Evolutionary conservation across 176 grass and related monocot species (phyloP), one percentile per base, ranked within the genome.

Genomic region (Oryza meridionalis): DNA sequence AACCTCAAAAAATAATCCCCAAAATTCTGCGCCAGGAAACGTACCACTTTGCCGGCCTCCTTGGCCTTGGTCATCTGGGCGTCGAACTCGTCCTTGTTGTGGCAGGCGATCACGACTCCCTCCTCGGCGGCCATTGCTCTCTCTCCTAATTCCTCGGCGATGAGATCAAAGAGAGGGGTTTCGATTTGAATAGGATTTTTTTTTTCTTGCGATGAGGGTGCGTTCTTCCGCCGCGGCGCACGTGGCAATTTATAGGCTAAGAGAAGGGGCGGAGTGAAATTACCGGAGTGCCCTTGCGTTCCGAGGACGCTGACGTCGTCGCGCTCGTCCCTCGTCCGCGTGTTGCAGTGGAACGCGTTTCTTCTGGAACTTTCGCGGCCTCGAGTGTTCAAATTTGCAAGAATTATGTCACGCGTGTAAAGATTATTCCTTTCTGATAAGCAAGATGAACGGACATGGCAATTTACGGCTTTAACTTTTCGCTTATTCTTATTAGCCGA

Each of bases 41-140:
- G 0, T 84, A 97, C 94, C 83, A 97, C 88, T 79, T 92, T 97
- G 58, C 70, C 40, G 21, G 58, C 13, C 0, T 87, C 84, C 65
- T 90, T 86, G 45, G 83, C 92, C 49, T 72, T 55, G 21, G 62
- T 1, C 73, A 97, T 78, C 9, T 92, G 77, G 72, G 47, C 4
- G 0, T 84, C 84, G 84, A 91, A 97, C 4, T 90, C 69, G 0
- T 82, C 83, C 35, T 71, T 65, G 73, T 32, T 89, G 92, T 97
- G 90, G 90, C 94, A 97, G 47, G 70, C 86, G 86, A 97, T 84
- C 55, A 97, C 92, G 24, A 5, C 12, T 50, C 89, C 89, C 84
- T 92, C 87, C 63, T 87, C 90, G 27, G 90, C 83, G 50, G 92
- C 90, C 92, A 94, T 92, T 65, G 58, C n/a, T 76, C 47, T 75